Evolutionary conservation across 2,329 filamentous ascomycete species (phyloP).

Genomic region (Penicillium sp.): DNA sequence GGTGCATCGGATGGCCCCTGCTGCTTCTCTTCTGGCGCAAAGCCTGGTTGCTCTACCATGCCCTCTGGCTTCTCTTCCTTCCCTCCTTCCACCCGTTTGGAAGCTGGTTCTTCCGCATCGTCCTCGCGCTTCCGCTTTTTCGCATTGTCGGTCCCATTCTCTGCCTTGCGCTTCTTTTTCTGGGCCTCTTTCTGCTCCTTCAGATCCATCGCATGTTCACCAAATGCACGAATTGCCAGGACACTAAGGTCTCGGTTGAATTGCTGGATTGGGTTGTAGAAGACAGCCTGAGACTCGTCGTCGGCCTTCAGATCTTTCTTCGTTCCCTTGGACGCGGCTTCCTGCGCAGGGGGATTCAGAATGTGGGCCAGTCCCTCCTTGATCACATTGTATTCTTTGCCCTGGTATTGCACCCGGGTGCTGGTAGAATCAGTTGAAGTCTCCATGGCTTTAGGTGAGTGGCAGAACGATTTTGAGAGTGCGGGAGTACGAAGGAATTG

Average conservation of each 20-base stretch:
- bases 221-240: slow-evolving; percentile 85
- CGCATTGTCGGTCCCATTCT: slow-evolving; percentile 33
- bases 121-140: slow-evolving; percentile 42
- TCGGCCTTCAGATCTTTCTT: slow-evolving; percentile 51
- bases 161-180: slow-evolving; percentile 32
- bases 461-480: slow-evolving; percentile 6
- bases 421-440: slow-evolving; percentile 13
- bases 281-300: slow-evolving; percentile 72
- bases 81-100: slow-evolving; percentile 1
- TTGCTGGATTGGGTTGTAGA: slow-evolving; percentile 98
- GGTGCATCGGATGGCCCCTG: slow-evolving; percentile 28
- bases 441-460: slow-evolving; percentile 21
- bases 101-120: slow-evolving; percentile 18
- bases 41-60: slow-evolving; percentile 6
- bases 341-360: slow-evolving; percentile 58
- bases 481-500: background rate
- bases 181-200: slow-evolving; percentile 52
- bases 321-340: slow-evolving; percentile 41
- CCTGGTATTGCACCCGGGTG: slow-evolving; percentile 46
- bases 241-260: slow-evolving; percentile 97
- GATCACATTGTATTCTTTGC: slow-evolving; percentile 59
- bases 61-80: slow-evolving; percentile 4
- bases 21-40: background rate
- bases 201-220: slow-evolving; percentile 62
- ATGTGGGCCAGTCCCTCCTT: slow-evolving; percentile 69